phyloP scores from a whole-genome alignment of 2,329 filamentous ascomycete genomes.

The Didymellaceae sp. region DNA sequence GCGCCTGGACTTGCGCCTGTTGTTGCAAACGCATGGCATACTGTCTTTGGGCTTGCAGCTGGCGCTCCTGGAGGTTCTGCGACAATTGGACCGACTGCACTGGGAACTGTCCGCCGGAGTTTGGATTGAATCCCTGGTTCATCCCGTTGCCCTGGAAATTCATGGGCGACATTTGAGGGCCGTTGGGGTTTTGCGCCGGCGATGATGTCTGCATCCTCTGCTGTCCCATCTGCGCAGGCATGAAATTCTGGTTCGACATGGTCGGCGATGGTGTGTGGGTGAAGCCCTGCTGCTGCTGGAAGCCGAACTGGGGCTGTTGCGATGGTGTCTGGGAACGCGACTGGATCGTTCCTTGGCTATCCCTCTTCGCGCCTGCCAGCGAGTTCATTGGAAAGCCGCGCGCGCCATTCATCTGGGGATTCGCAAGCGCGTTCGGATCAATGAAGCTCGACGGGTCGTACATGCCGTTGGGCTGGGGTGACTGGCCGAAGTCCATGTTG shows the following conservation, averaged over 20 bases:
- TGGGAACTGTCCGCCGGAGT: slow-evolving; percentile 53
- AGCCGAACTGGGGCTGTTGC: slow-evolving; percentile 71
- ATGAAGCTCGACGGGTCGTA: slow-evolving; percentile 48
- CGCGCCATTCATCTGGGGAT: slow-evolving; percentile 70
- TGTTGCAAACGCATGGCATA: slow-evolving; percentile 85
- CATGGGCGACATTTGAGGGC: slow-evolving; percentile 51
- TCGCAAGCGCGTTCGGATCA: slow-evolving; percentile 49
- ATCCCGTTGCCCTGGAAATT: slow-evolving; percentile 45
- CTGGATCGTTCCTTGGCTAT: slow-evolving; percentile 66
- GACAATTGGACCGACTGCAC: slow-evolving; percentile 55
- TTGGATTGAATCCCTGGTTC: slow-evolving; percentile 50
- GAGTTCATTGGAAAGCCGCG: slow-evolving; percentile 79
- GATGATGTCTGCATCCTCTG: slow-evolving; percentile 84
- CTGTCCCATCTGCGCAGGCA: slow-evolving; percentile 61
- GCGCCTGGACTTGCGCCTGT: slow-evolving; percentile 63
- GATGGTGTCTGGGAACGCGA: slow-evolving; percentile 94
- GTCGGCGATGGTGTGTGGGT: slow-evolving; percentile 93
- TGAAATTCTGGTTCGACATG: slow-evolving; percentile 79
- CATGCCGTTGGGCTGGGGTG: slow-evolving; percentile 46
- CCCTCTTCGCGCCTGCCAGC: slow-evolving; percentile 85
- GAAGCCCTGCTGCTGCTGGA: slow-evolving; percentile 72
- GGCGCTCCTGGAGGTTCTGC: slow-evolving; percentile 56
- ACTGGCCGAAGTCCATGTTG: slow-evolving; percentile 45
- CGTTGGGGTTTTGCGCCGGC: slow-evolving; percentile 77
- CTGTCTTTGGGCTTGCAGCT: slow-evolving; percentile 74